Evolutionary conservation across 2,329 filamentous ascomycete genomes (phyloP).

Genomic region (Nothophaeocryptopus gaeumannii): DNA sequence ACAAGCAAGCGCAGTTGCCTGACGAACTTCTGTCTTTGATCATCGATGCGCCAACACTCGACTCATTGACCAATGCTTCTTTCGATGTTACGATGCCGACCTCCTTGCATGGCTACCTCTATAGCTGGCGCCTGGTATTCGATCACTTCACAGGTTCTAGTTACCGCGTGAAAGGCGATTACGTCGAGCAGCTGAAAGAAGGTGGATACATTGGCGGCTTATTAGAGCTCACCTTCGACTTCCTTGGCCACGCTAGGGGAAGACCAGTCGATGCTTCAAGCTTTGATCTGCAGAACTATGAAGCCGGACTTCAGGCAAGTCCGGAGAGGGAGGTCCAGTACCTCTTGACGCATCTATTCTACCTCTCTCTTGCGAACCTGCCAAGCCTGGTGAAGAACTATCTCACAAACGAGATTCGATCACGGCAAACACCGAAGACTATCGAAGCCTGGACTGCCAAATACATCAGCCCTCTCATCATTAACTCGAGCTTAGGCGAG

Average conservation of each 20-base stretch:
- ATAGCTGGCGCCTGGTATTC: slow-evolving; percentile 88
- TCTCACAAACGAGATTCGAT: slow-evolving; percentile 73
- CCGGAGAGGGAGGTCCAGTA: slow-evolving; percentile 75
- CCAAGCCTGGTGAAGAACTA: slow-evolving; percentile 78
- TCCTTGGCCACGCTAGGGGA: slow-evolving; percentile 74
- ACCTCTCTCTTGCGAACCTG: slow-evolving; percentile 71
- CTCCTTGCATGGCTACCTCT: slow-evolving; percentile 71
- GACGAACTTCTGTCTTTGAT: slow-evolving; percentile 82
- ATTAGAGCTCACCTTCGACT: slow-evolving; percentile 76
- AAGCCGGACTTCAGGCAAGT: slow-evolving; percentile 53
- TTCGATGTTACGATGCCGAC: slow-evolving; percentile 66
- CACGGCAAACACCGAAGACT: slow-evolving; percentile 71
- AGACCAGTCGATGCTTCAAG: slow-evolving; percentile 68
- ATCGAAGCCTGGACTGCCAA: slow-evolving; percentile 84
- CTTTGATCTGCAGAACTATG: slow-evolving; percentile 66
- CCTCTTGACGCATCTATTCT: slow-evolving; percentile 83
- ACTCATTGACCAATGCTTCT: slow-evolving; percentile 63
- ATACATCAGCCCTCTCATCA: slow-evolving; percentile 69
- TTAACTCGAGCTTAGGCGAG: slow-evolving; percentile 63
- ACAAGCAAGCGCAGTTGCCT: slow-evolving; percentile 69
- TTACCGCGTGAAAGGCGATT: slow-evolving; percentile 77
- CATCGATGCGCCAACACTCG: slow-evolving; percentile 70
- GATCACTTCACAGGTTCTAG: slow-evolving; percentile 66
- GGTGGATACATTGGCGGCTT: slow-evolving; percentile 66
- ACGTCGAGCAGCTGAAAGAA: slow-evolving; percentile 73